These are phyloP conservation scores for Botrytis deweyae DNA, from an alignment of 2,329 filamentous ascomycete genomes.

Conservation along the genomic window DNA sequence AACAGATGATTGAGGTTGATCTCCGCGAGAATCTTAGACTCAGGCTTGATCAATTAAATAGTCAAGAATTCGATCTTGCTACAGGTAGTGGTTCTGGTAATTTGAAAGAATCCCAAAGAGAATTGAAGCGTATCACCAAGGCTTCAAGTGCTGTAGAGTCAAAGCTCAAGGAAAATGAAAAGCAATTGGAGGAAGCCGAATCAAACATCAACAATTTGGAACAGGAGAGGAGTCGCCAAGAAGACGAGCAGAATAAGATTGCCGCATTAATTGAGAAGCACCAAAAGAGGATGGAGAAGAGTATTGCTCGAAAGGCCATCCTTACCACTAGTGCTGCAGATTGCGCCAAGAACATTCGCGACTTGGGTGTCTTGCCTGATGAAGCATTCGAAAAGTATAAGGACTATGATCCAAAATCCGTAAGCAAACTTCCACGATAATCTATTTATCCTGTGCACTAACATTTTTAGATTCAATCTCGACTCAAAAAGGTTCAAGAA, in stretches of 20 bases:
- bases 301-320: slow-evolving; percentile 81
- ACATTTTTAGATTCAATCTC: slow-evolving; percentile 39
- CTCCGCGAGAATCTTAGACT: slow-evolving; percentile 86
- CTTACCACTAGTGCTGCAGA: slow-evolving; percentile 75
- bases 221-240: slow-evolving; percentile 58
- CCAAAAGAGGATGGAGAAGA: slow-evolving; percentile 89
- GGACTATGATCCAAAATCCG: slow-evolving; percentile 73
- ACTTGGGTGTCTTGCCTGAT: slow-evolving; percentile 88
- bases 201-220: slow-evolving; percentile 42
- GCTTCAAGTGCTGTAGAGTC: slow-evolving; percentile 64
- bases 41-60: slow-evolving; percentile 81
- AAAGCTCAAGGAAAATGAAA: slow-evolving; percentile 73
- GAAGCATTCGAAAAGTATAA: slow-evolving; percentile 92
- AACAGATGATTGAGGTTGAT: slow-evolving; percentile 81
- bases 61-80: slow-evolving; percentile 67
- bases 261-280: slow-evolving; percentile 77
- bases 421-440: slow-evolving; percentile 45
- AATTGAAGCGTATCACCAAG: slow-evolving; percentile 75
- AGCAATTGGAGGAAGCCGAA: slow-evolving; percentile 60
- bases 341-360: slow-evolving; percentile 83
- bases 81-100: slow-evolving; percentile 61
- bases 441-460: slow-evolving; percentile 10
- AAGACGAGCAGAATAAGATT: slow-evolving; percentile 72
- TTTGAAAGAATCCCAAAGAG: slow-evolving; percentile 75
- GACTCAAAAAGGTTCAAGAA: slow-evolving; percentile 88